Base-by-base conservation (phyloP, 2,329 filamentous ascomycete genomes). In the Pseudogymnoascus sp. region DNA sequence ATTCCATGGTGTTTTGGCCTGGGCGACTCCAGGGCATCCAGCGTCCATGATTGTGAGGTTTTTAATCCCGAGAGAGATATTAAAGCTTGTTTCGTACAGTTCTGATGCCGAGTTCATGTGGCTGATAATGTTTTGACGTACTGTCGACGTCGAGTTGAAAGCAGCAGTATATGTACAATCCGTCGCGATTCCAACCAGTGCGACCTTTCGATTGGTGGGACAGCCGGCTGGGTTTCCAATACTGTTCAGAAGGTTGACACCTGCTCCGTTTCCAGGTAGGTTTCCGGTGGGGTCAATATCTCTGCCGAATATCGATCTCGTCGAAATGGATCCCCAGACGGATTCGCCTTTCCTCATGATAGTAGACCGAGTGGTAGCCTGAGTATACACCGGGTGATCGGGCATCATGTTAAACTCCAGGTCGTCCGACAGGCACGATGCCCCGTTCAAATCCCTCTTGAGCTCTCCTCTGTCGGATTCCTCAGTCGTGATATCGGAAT, bases 21-120 rank as follows among this genome's bases (percentile, higher is more conserved):
- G 80, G 5, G 88, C 77, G 0, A 85, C 82, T 3, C 84, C 83
- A 0, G 93, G 90, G 70, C 94, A 99, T n/a, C 79, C 78, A 3
- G 81, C 74, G 47, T 90, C 85, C 61, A 85, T 90, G 64, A 97
- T 84, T 30, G 91, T 89, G 60, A 99, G 75, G 70, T 96, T 96
- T 67, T 87, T 85, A 63, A 99, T 84, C 43, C 92, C 94, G 36
- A 99, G 84, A 0, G 92, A 93, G 68, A 99, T 93, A 74, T 97
- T 97, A 78, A 99, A 97, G 6, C 89, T 89, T 67, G 81, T 85
- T 73, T 99, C 94, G 71, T 94, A 99, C 8, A 97, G 77, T 64
- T 86, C 84, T 1, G 93, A 97, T 0, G 94, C 94, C 47, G 86
- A 80, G 75, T 96, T 97, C 72, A 99, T 88, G 71, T 90, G 81